A percentile compares a stretch with the other conserved stretches of the same genome.
These are phyloP conservation scores for Dispira parvispora DNA, from an alignment of 192 early-diverging fungal species.

Conservation along the genomic window DNA sequence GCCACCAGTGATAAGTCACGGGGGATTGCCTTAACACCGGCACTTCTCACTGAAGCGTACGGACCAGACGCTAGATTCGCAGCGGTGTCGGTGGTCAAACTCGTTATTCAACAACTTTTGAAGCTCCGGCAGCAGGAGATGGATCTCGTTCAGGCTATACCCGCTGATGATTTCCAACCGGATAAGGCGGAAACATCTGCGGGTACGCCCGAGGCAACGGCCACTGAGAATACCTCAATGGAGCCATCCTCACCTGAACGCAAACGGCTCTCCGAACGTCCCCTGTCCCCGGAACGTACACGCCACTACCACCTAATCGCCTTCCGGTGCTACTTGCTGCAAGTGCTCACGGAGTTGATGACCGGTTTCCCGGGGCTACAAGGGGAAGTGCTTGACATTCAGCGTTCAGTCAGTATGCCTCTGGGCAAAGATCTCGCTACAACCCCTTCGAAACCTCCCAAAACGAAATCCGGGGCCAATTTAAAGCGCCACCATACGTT, in stretches of 20 bases:
- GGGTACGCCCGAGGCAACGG: background rate
- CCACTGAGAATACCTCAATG: background rate
- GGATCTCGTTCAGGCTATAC: background rate
- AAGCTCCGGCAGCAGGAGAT: background rate
- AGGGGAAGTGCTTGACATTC: slow-evolving; percentile 16
- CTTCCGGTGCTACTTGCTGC: slow-evolving; percentile 66
- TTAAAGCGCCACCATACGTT: background rate
- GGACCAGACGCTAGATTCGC: background rate
- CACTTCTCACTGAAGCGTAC: no score
- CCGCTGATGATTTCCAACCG: background rate
- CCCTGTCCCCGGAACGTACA: background rate
- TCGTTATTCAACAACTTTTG: background rate
- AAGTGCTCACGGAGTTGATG: slow-evolving; percentile 74
- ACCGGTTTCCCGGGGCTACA: slow-evolving; percentile 54
- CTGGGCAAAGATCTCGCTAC: background rate
- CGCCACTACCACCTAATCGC: slow-evolving; percentile 12
- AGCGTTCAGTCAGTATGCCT: slow-evolving; percentile 16
- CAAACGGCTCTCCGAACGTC: background rate
- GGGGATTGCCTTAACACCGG: no score
- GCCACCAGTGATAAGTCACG: background rate
- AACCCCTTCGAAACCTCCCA: background rate
- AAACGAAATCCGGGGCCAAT: background rate
- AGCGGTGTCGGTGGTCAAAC: background rate
- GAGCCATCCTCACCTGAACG: background rate
- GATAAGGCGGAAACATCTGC: background rate